Evolutionary conservation across 2,329 filamentous ascomycete species (phyloP), one percentile per base, ranked within the genome.

Genomic region (Lasiodiplodia gonubiensis): DNA sequence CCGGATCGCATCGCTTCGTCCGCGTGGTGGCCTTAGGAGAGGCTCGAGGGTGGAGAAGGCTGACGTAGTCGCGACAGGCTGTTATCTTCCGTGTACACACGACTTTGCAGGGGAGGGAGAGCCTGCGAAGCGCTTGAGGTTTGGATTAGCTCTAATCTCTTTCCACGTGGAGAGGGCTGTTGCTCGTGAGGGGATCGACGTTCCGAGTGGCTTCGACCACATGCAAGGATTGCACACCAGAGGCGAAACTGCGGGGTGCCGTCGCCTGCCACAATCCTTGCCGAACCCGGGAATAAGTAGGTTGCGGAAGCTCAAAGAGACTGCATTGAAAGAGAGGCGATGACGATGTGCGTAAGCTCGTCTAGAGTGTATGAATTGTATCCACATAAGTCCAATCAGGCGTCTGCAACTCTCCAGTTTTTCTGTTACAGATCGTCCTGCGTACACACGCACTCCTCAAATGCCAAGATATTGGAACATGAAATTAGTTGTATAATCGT

Each of bases 401-500:
- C 27, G 42, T 4, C 42, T 37, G 59, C 39, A 33, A 51, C 59
- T 63, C 59, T 63, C 59, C 59, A 63, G 35, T 63, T 63, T 61
- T 63, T 52, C 30, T 52, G 59, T 51, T 63, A 63, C 59, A 51
- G 59, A 63, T 63, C 59, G 30, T 39, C 46, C 25, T 51, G 42
- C 51, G 27, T 63, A 51, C 59, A 63, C 59, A 23, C 39, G 39
- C 39, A 61, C 39, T 61, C 42, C 25, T 46, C 59, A 51, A 21
- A 51, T 63, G 59, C 57, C 59, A 51, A 8, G 18, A 37, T 33
- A 33, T 30, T 35, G 42, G 46, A 51, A 51, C 12, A 37, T 23
- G 53, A 63, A 63, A 51, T 51, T 63, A 48, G 53, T 48, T 60
- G 57, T 63, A 63, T 63, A 63, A 23, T 63, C 59, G 59, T 51